Evolutionary conservation across 2,329 filamentous ascomycete species (phyloP).

Genomic region (Trichoderma oligosporum): DNA sequence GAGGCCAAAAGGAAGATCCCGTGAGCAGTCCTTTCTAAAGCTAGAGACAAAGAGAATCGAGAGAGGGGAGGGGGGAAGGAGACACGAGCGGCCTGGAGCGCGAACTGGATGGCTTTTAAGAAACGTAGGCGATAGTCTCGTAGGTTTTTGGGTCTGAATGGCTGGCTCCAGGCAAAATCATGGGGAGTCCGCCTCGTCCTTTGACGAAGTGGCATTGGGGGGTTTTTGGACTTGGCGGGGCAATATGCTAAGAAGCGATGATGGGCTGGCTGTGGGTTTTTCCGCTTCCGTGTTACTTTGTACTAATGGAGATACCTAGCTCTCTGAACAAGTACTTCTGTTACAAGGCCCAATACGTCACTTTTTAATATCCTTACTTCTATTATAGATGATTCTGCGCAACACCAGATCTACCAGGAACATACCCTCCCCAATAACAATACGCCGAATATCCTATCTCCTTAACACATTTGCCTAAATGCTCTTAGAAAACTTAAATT

Average conservation of each 20-base stretch:
- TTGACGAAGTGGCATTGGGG: slow-evolving; percentile 18
- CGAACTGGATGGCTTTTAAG: background rate
- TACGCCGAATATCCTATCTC: too few relatives aligned
- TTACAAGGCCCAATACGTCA: too few relatives aligned
- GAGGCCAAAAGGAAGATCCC: background rate
- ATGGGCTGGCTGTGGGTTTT: slow-evolving; percentile 27
- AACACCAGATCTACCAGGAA: too few relatives aligned
- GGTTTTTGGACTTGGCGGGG: slow-evolving; percentile 19
- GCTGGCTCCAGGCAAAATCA: slow-evolving; percentile 19
- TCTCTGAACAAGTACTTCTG: too few relatives aligned
- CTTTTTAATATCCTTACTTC: too few relatives aligned
- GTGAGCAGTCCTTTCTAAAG: background rate
- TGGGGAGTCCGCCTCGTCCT: slow-evolving; percentile 17
- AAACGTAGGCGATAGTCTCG: slow-evolving; percentile 1
- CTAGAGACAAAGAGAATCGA: background rate
- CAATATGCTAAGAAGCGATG: slow-evolving; percentile 9
- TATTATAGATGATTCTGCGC: too few relatives aligned
- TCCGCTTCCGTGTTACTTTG: slow-evolving; percentile 29
- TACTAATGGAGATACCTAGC: too few relatives aligned
- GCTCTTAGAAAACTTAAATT: too few relatives aligned
- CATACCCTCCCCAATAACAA: too few relatives aligned
- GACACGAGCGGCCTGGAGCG: slow-evolving; percentile 3
- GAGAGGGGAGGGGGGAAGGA: too few relatives aligned
- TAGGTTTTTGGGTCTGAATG: slow-evolving; percentile 11
- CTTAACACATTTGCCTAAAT: too few relatives aligned